Evolutionary conservation across 2,329 filamentous ascomycete genomes (phyloP).

Genomic region (Penicillium expansum): DNA sequence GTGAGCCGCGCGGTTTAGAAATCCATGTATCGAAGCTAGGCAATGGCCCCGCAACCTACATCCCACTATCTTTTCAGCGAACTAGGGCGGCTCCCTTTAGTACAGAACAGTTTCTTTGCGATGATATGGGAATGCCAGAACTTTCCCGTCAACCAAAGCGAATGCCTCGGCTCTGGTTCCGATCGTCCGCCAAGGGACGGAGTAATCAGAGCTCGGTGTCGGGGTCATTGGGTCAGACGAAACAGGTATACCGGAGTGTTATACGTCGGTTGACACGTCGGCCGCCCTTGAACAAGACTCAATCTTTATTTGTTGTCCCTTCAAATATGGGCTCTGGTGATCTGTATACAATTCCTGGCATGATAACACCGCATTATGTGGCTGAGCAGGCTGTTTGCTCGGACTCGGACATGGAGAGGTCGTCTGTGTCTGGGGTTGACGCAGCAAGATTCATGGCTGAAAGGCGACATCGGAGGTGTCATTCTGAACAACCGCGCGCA

Average conservation of each 20-base stretch:
- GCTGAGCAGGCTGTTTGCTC: slow-evolving; percentile 5
- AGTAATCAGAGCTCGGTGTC: slow-evolving; percentile 6
- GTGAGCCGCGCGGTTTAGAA: slow-evolving; percentile 22
- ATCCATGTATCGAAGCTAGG: slow-evolving; percentile 16
- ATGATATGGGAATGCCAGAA: slow-evolving; percentile 35
- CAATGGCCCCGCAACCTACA: slow-evolving; percentile 3
- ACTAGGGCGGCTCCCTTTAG: slow-evolving; percentile 12
- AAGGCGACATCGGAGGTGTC: slow-evolving; percentile 35
- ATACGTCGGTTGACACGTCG: slow-evolving; percentile 31
- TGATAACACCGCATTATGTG: slow-evolving; percentile 12
- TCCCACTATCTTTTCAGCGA: slow-evolving; percentile 15
- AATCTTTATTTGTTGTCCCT: slow-evolving; percentile 32
- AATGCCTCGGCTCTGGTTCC: slow-evolving; percentile 27
- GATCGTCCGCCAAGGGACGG: background rate
- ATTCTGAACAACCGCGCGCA: slow-evolving; percentile 39
- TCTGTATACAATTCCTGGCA: slow-evolving; percentile 21
- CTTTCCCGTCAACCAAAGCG: slow-evolving; percentile 27
- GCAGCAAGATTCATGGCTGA: slow-evolving; percentile 17
- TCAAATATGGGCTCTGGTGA: slow-evolving; percentile 21
- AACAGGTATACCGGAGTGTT: slow-evolving; percentile 19
- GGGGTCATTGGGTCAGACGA: slow-evolving; percentile 8
- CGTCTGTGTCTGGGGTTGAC: background rate
- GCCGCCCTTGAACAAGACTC: slow-evolving; percentile 31
- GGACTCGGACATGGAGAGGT: background rate
- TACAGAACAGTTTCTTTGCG: slow-evolving; percentile 24